Conservation (phyloP, 2,329 filamentous ascomycete species). For the Ceratocystis cubensis region DNA sequence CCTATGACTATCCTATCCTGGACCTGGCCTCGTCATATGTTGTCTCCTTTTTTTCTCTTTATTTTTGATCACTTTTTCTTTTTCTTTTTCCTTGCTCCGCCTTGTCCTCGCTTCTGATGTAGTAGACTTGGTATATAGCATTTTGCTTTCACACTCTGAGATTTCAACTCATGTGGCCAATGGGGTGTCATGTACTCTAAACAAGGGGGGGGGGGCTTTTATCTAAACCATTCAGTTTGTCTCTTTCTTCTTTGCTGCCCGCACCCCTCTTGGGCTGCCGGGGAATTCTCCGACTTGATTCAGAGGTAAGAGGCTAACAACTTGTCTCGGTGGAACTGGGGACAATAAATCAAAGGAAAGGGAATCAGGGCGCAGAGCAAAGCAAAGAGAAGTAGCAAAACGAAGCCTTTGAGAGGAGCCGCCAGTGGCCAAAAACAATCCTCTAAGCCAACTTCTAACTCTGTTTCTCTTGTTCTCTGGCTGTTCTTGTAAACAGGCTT, state of each 20-base stretch:
- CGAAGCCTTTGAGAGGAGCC: too few species aligned
- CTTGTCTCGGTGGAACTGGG: slow-evolving; percentile 1
- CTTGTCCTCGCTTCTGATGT: neutral
- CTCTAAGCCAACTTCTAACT: neutral
- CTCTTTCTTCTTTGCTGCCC: neutral
- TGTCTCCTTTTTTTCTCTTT: neutral
- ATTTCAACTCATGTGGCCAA: too few species aligned
- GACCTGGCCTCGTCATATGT: too few species aligned
- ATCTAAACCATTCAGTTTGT: neutral
- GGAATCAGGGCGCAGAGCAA: neutral
- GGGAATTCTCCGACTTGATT: slow-evolving; percentile 6
- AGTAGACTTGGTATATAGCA: neutral
- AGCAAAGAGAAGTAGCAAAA: too few species aligned
- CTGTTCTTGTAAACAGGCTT: neutral
- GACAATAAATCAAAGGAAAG: neutral
- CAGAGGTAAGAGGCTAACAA: neutral
- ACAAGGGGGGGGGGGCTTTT: neutral
- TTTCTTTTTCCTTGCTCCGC: neutral
- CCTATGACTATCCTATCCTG: neutral
- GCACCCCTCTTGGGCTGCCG: neutral
- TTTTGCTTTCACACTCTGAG: too few species aligned
- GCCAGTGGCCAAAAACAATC: neutral
- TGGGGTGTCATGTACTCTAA: neutral
- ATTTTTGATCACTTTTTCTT: neutral
- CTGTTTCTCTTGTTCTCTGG: neutral